phyloP scores from a whole-genome alignment of 2,329 filamentous ascomycete species.

The Ceratocystis alfenasii region DNA sequence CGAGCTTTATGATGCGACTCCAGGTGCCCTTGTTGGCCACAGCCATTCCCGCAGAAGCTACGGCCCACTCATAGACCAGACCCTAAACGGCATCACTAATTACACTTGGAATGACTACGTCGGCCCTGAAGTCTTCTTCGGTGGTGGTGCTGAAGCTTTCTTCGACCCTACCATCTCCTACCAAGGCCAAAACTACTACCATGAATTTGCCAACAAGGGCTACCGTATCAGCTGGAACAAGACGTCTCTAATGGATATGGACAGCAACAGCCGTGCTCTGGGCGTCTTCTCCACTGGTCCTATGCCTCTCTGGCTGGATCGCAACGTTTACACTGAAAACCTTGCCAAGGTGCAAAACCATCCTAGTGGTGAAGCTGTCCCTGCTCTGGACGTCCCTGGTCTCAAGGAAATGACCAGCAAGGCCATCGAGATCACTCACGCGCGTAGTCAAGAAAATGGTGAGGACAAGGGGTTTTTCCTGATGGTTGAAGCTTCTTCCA shows the following conservation, averaged over 20 bases:
- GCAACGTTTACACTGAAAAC: constrained; percentile 67
- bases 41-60: constrained; percentile 58
- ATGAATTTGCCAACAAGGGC: constrained; percentile 57
- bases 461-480: constrained; percentile 69
- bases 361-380: constrained; percentile 51
- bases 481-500: constrained; percentile 74
- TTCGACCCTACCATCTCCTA: constrained; percentile 40
- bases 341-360: constrained; percentile 53
- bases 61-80: constrained; percentile 61
- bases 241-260: constrained; percentile 49
- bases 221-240: constrained; percentile 66
- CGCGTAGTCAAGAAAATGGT: constrained; percentile 34
- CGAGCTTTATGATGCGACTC: constrained; percentile 69
- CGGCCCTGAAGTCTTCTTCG: constrained; percentile 71
- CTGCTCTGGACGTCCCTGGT: constrained; percentile 65
- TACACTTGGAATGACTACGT: constrained; percentile 67
- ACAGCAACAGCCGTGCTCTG: constrained; percentile 51
- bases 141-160: constrained; percentile 74
- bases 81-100: constrained; percentile 63
- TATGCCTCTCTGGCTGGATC: constrained; percentile 75
- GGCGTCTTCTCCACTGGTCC: constrained; percentile 66
- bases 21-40: constrained; percentile 61
- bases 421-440: constrained; percentile 66
- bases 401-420: constrained; percentile 86
- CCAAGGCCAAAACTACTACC: constrained; percentile 65